Conservation (phyloP, 2,329 filamentous ascomycete genomes). For the Didymella exigua region DNA sequence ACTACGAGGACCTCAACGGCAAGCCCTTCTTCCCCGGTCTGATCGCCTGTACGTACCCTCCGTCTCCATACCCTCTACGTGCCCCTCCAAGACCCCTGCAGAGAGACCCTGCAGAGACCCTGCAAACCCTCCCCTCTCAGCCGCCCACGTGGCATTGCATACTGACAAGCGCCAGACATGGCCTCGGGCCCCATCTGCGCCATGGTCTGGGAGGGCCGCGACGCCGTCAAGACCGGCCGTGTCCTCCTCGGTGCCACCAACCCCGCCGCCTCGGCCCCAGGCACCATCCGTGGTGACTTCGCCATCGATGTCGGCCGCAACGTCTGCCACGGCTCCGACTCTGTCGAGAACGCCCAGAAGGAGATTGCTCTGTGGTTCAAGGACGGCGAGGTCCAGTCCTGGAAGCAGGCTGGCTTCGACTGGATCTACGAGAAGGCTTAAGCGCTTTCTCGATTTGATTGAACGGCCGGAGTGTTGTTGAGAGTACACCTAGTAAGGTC, state of each 20-base stretch:
- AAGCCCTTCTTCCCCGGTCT: slow-evolving; percentile 98
- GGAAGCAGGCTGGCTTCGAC: slow-evolving; percentile 82
- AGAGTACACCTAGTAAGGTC: not conserved
- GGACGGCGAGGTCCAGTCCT: slow-evolving; percentile 80
- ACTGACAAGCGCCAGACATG: slow-evolving; percentile 72
- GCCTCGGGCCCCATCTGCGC: slow-evolving; percentile 93
- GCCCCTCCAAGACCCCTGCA: not conserved
- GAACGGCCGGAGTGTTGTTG: not conserved
- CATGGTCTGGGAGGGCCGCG: slow-evolving; percentile 99
- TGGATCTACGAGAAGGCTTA: slow-evolving; percentile 94
- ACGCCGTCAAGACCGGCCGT: slow-evolving; percentile 98
- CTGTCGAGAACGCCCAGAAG: slow-evolving; percentile 98
- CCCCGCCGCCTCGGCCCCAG: slow-evolving; percentile 89
- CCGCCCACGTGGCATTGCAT: slow-evolving; percentile 12
- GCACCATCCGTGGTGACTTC: slow-evolving; percentile 96
- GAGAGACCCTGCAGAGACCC: not conserved
- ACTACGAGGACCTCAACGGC: slow-evolving; percentile 89
- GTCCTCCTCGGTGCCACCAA: slow-evolving; percentile 98
- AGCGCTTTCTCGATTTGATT: slow-evolving; percentile 5
- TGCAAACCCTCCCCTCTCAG: not conserved
- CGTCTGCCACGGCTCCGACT: slow-evolving; percentile 99
- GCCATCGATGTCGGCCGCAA: slow-evolving; percentile 93
- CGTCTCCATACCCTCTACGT: not conserved
- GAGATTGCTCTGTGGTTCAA: slow-evolving; percentile 99
- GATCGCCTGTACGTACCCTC: slow-evolving; percentile 75